Percentiles rank a stretch among this genome's conserved stretches.
Evolutionary conservation across 2,329 filamentous ascomycete genomes (phyloP).

Genomic region (Penicillium vulpinum): DNA sequence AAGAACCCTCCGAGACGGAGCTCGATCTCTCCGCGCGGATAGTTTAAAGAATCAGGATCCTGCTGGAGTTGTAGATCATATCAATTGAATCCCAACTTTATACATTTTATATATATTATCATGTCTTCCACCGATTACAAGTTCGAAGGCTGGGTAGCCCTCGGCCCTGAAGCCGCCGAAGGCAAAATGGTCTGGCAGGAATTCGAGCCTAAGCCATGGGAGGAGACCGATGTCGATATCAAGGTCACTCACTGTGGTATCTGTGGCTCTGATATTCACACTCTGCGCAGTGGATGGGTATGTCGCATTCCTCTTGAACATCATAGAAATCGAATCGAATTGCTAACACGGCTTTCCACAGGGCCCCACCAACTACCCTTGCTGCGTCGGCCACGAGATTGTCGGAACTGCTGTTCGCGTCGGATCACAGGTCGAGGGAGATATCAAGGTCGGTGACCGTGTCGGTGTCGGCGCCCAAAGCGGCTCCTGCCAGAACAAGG

Average conservation of each 20-base stretch:
- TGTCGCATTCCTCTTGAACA: background rate
- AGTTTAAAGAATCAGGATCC: slow-evolving; percentile 5
- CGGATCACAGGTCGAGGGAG: slow-evolving; percentile 45
- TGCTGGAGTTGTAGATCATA: background rate
- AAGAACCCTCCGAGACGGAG: slow-evolving; percentile 1
- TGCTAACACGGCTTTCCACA: slow-evolving; percentile 4
- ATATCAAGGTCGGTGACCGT: slow-evolving; percentile 37
- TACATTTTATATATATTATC: background rate
- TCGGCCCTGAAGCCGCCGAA: slow-evolving; percentile 49
- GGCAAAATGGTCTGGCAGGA: slow-evolving; percentile 57
- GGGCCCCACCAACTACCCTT: slow-evolving; percentile 39
- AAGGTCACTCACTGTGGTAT: slow-evolving; percentile 64
- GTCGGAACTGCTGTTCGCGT: slow-evolving; percentile 60
- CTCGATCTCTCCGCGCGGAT: background rate
- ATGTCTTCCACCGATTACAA: slow-evolving; percentile 45
- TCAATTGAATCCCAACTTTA: background rate
- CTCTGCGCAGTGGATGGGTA: slow-evolving; percentile 52
- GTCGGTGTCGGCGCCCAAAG: slow-evolving; percentile 62
- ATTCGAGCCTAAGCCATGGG: slow-evolving; percentile 64
- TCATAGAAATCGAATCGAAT: background rate
- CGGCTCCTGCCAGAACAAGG: slow-evolving; percentile 51
- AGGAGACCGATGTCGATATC: slow-evolving; percentile 65
- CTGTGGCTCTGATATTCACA: slow-evolving; percentile 63
- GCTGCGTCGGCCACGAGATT: slow-evolving; percentile 65
- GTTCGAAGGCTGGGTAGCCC: slow-evolving; percentile 59